phyloP scores from a whole-genome alignment of 176 grass and related monocot species.

The Musa troglodytarum region DNA sequence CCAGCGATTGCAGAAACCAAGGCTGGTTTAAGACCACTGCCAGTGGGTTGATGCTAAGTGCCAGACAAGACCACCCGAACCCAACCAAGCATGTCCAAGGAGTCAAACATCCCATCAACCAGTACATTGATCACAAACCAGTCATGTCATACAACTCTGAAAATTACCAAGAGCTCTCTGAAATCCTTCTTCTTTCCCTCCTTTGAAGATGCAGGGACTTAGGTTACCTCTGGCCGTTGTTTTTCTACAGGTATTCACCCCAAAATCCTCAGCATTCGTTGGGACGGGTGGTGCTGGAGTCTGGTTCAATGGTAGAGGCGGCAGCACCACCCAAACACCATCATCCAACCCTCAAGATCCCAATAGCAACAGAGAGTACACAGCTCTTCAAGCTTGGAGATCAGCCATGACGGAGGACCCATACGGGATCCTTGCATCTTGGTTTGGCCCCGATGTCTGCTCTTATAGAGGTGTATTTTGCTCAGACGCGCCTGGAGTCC shows the following conservation, averaged over 20 bases:
- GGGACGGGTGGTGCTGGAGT: not conserved
- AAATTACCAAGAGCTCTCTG: not conserved
- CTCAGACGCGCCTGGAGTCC: slow-evolving; percentile 44
- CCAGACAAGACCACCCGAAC: too few species aligned
- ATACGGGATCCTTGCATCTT: slow-evolving; percentile 40
- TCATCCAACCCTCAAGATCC: not conserved
- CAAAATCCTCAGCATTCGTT: not conserved
- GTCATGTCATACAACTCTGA: not conserved
- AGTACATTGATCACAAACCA: not conserved
- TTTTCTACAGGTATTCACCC: not conserved
- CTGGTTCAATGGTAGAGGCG: not conserved
- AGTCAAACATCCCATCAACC: not conserved
- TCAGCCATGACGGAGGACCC: slow-evolving; percentile 59
- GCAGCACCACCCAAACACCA: not conserved
- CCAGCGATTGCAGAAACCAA: too few species aligned
- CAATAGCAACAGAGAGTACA: slow-evolving; percentile 36
- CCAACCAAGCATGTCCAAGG: not conserved
- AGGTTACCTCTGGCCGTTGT: not conserved
- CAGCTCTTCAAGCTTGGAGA: slow-evolving; percentile 64
- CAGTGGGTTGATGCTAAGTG: too few species aligned
- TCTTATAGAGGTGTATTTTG: slow-evolving; percentile 76
- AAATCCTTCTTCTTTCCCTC: not conserved
- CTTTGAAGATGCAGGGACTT: not conserved
- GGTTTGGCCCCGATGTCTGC: slow-evolving; percentile 67
- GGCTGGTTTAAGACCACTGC: too few species aligned